These are phyloP conservation scores for Emericellopsis cladophorae DNA, from an alignment of 2,329 filamentous ascomycete genomes.

Conservation along the genomic window DNA sequence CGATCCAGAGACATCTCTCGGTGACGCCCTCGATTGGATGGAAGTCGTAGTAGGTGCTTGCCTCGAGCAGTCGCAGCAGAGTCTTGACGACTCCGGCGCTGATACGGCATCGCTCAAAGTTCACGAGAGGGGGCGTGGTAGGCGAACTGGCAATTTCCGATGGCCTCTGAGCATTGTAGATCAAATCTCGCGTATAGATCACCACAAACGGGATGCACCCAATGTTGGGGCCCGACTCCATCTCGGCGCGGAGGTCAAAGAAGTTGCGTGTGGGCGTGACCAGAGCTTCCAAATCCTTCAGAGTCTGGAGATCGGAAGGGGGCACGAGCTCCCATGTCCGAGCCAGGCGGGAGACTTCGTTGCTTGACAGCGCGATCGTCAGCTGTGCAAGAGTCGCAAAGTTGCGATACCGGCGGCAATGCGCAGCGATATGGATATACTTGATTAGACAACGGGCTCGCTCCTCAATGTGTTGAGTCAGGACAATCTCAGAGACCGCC, in stretches of 20 bases:
- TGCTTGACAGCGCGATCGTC: constrained; percentile 62
- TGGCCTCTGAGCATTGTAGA: constrained; percentile 70
- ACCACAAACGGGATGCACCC: constrained; percentile 79
- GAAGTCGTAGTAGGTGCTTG: constrained; percentile 63
- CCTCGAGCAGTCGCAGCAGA: constrained; percentile 64
- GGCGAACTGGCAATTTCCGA: constrained; percentile 59
- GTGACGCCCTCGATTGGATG: constrained; percentile 64
- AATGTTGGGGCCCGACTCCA: constrained; percentile 55
- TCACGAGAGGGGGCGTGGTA: constrained; percentile 56
- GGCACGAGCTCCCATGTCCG: constrained; percentile 64
- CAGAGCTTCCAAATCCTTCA: constrained; percentile 57
- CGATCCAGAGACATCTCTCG: constrained; percentile 77
- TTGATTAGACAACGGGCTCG: constrained; percentile 68
- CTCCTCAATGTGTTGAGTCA: constrained; percentile 61
- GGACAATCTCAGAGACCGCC: constrained; percentile 66
- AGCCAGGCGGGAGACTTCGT: constrained; percentile 54
- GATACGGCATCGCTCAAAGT: constrained; percentile 71
- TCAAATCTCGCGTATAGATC: constrained; percentile 71
- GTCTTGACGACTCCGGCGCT: constrained; percentile 71
- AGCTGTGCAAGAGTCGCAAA: constrained; percentile 78
- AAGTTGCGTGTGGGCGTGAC: constrained; percentile 72
- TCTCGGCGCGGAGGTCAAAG: constrained; percentile 62
- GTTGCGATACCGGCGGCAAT: constrained; percentile 65
- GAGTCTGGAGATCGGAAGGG: constrained; percentile 47
- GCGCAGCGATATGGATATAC: constrained; percentile 67